Evolutionary conservation across 768 basidiomycete genomes (phyloP), one percentile per base, ranked within the genome.

Genomic region (Rhodotorula taiwanensis): DNA sequence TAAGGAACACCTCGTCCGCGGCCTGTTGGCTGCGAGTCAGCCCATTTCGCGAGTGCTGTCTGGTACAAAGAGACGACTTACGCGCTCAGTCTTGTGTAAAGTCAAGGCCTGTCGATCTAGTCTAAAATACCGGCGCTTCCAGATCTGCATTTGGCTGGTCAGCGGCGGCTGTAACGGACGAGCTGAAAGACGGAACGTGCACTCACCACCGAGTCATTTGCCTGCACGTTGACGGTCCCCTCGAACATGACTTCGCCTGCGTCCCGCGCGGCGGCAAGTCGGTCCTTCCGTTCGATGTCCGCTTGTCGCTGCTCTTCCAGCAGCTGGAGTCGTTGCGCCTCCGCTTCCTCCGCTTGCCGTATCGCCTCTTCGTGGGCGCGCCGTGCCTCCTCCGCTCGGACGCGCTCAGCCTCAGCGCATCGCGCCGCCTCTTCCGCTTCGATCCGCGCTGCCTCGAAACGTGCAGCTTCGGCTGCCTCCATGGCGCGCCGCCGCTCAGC

Each of bases 191-290:
- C 14, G 33, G 20, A 16, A 18, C n/a, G n/a, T n/a, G n/a, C n/a
- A 39, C 64, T 28, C 15, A 65, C 64, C 64, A 68, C 59, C 2
- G 58, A 60, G 1, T 45, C 41, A 2, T 36, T 52, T 2, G 49
- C 62, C 39, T 68, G 67, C 15, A 58, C 67, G n/a, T 51, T 64
- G n/a, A 68, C 58, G 23, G 44, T 33, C 8, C 67, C 67, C 0
- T 3, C 16, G n/a, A 64, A 9, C 67, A 68, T 64, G 31, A 64
- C 55, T 48, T 58, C 54, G 25, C 59, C 62, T 11, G 20, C 20
- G 10, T 60, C 52, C 25, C 57, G 33, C 25, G 6, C 36, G 16
- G 23, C 31, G 11, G 11, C 52, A 3, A 56, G 25, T 5, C 20
- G 28, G 9, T 11, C 10, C 36, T 20, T 34, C 28, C 34, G 49